These are phyloP conservation scores for Physcomitrium patens DNA, from an alignment of 225 moss, liverwort and hornwort species.

Conservation along the genomic window DNA sequence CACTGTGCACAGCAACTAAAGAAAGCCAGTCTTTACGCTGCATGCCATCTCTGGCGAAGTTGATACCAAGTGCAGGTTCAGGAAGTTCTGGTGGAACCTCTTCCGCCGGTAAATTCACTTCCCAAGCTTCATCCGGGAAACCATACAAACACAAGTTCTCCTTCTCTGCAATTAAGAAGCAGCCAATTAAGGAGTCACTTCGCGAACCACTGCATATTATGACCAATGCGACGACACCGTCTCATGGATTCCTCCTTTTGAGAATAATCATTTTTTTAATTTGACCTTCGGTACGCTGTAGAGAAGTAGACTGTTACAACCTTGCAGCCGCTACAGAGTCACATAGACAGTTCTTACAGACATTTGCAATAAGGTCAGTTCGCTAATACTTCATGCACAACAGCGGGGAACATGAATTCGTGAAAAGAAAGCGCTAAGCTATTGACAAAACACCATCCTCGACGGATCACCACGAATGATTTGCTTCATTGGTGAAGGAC, in stretches of 20 bases:
- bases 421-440: not conserved
- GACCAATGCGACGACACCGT: not conserved
- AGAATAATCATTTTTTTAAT: not conserved
- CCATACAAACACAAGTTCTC: conserved; percentile 45
- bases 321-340: not conserved
- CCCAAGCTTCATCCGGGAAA: conserved; percentile 44
- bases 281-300: not conserved
- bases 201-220: not conserved
- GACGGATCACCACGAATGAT: not conserved
- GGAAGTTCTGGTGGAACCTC: conserved; percentile 48
- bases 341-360: not conserved
- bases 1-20: conserved; percentile 45
- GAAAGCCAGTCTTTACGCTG: conserved; percentile 47
- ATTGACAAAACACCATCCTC: conserved; percentile 3
- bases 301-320: conserved; percentile 4
- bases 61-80: conserved; percentile 45
- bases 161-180: conserved; percentile 31
- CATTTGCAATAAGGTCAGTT: not conserved
- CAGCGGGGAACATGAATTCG: not conserved
- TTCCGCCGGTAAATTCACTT: conserved; percentile 44
- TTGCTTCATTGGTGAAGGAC: not conserved
- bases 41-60: conserved; percentile 48
- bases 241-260: not conserved
- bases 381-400: not conserved
- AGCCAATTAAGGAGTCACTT: not conserved